phyloP scores from a whole-genome alignment of 2,329 filamentous ascomycete species.

The Coleophoma cylindrospora region DNA sequence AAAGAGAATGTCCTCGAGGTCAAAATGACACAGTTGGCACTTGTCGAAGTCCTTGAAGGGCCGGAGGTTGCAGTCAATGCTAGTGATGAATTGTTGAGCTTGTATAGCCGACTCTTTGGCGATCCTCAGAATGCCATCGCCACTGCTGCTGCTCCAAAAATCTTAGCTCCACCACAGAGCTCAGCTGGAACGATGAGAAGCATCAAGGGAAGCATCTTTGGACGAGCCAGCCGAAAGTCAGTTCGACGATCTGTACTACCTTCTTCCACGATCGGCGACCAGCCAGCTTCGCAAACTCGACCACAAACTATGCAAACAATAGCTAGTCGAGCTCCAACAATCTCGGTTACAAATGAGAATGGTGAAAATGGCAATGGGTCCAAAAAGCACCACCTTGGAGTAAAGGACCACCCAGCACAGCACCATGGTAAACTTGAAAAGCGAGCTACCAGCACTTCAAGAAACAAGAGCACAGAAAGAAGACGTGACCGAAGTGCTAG shows the following conservation, averaged over 20 bases:
- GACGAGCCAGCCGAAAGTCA: constrained; percentile 39
- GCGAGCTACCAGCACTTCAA: constrained; percentile 29
- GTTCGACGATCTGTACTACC: constrained; percentile 38
- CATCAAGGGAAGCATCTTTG: constrained; percentile 73
- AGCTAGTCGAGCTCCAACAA: constrained; percentile 49
- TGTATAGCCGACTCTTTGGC: constrained; percentile 80
- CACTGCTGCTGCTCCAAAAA: constrained; percentile 24
- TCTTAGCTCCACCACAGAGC: constrained; percentile 56
- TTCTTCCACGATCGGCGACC: constrained; percentile 22
- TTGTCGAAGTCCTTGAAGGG: constrained; percentile 80
- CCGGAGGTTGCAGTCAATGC: constrained; percentile 83
- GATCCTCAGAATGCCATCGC: constrained; percentile 38
- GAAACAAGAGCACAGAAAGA: constrained; percentile 34
- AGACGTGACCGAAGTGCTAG: constrained; percentile 47
- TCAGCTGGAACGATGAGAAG: constrained; percentile 67
- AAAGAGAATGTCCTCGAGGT: constrained; percentile 87
- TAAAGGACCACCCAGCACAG: constrained; percentile 24
- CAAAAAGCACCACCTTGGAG: constrained; percentile 22
- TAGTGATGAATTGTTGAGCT: constrained; percentile 74
- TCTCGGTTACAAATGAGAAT: constrained; percentile 70
- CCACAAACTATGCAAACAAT: constrained; percentile 22
- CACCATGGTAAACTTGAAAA: constrained; percentile 30
- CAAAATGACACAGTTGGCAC: constrained; percentile 87
- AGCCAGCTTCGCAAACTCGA: constrained; percentile 23
- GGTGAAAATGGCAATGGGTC: constrained; percentile 46